Evolutionary conservation across 345 rosid genomes (phyloP).

Genomic region (Populus pruinosa): DNA sequence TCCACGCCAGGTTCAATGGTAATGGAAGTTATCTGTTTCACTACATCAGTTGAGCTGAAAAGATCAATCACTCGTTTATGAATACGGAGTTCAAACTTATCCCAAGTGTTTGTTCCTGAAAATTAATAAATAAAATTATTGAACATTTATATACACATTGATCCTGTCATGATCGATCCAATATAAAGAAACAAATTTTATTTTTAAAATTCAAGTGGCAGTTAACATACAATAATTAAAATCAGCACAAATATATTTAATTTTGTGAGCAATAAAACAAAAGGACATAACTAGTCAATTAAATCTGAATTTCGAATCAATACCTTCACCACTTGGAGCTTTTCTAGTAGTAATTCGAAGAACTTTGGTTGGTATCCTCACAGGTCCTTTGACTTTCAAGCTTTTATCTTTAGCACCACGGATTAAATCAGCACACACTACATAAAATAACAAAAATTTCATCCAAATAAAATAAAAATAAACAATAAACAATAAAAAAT

Average conservation of each 20-base stretch:
- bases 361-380: neutral
- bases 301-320: neutral
- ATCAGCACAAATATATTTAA: neutral
- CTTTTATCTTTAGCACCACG: neutral
- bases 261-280: neutral
- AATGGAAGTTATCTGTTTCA: conserved; percentile 53
- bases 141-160: neutral
- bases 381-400: neutral
- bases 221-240: neutral
- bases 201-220: neutral
- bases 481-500: neutral
- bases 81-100: conserved; percentile 45
- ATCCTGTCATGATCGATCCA: neutral
- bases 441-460: neutral
- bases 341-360: neutral
- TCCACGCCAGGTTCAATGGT: conserved; percentile 56
- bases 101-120: conserved; percentile 50
- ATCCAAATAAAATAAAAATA: neutral
- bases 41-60: conserved; percentile 45
- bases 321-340: neutral
- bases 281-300: no score
- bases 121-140: neutral
- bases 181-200: no score
- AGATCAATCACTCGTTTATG: conserved; percentile 50
- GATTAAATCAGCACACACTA: neutral